Evolutionary conservation across 495 filamentous ascomycete species (phyloP), one percentile per base, ranked within the genome.

Genomic region (Hypoxylon rickii): DNA sequence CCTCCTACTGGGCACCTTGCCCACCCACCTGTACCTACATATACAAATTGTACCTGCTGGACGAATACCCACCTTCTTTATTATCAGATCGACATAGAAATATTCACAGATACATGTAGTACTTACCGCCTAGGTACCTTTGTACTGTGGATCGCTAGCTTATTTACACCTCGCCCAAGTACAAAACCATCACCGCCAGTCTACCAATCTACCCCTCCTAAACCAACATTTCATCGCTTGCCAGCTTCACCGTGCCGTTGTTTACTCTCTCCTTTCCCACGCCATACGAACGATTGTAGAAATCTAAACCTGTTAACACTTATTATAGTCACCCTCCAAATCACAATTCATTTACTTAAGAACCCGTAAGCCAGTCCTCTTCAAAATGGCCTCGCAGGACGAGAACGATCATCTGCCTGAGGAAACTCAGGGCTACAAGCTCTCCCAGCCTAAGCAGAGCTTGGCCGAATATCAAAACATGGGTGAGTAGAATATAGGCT

Each of bases 361-460:
- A 7, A 16, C 12, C 36, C 32, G 2, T 32, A 48, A 21, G 16
- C 38, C n/a, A n/a, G n/a, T n/a, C 38, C 41, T 20, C 51, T 55
- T 40, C 55, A 64, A 61, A 68, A 95, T 95, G 91, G 74, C 88
- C 47, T 82, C 84, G 61, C 75, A 84, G 47, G 72, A 83, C 63
- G 87, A 96, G 0, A 90, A 96, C 42, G 94, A 98, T 62, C 85
- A 96, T 55, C 71, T 85, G 61, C 89, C 93, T 67, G 85, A 90
- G 76, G 81, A 83, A 70, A 96, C 90, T 52, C 86, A 92, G 77
- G 93, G 94, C 63, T 98, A 95, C 86, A 96, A 94, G 82, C 86
- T 97, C 60, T 91, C 91, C 60, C 90, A 96, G 83, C 77, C 77
- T 53, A 96, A 96, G 85, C 96, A 97, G 83, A 92, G 89, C 54